Percentiles rank a stretch among this genome's conserved stretches.
Evolutionary conservation across 2,329 filamentous ascomycete genomes (phyloP).

Genomic region (Sarocladiaceae sp.): DNA sequence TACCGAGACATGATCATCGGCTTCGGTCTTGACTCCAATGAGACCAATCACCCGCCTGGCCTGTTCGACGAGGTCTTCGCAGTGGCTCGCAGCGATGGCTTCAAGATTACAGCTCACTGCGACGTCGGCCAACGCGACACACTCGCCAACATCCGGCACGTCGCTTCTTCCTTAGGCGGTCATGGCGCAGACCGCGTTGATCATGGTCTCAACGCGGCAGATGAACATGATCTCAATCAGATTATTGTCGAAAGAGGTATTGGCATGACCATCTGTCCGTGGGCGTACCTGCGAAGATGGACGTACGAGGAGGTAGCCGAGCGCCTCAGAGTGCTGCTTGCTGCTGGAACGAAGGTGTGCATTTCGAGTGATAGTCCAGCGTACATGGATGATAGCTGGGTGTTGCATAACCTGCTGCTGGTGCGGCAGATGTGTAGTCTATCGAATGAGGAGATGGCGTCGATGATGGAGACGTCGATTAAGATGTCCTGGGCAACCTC

Average conservation of each 20-base stretch:
- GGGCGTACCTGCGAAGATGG: conserved; percentile 17
- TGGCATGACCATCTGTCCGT: conserved; percentile 65
- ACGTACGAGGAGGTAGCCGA: conserved; percentile 44
- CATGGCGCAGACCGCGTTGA: conserved; percentile 64
- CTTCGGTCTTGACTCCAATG: conserved; percentile 43
- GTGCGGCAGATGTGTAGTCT: neutral
- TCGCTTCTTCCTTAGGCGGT: conserved; percentile 42
- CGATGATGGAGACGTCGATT: neutral
- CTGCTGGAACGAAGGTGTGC: conserved; percentile 59
- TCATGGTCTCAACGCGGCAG: conserved; percentile 63
- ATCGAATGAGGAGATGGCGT: neutral
- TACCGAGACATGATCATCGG: conserved; percentile 36
- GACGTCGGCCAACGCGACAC: conserved; percentile 46
- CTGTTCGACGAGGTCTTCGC: conserved; percentile 37
- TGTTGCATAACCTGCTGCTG: conserved; percentile 24
- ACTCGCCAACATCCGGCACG: conserved; percentile 48
- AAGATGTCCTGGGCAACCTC: neutral
- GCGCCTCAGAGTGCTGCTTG: conserved; percentile 44
- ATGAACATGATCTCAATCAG: conserved; percentile 53
- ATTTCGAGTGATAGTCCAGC: conserved; percentile 71
- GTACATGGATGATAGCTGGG: conserved; percentile 61
- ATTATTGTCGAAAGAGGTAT: conserved; percentile 51
- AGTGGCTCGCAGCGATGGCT: conserved; percentile 32
- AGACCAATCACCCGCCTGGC: conserved; percentile 37
- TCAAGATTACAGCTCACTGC: conserved; percentile 46